Evolutionary conservation across 2,329 filamentous ascomycete species (phyloP).

Genomic region (Beauveria rudraprayagi): DNA sequence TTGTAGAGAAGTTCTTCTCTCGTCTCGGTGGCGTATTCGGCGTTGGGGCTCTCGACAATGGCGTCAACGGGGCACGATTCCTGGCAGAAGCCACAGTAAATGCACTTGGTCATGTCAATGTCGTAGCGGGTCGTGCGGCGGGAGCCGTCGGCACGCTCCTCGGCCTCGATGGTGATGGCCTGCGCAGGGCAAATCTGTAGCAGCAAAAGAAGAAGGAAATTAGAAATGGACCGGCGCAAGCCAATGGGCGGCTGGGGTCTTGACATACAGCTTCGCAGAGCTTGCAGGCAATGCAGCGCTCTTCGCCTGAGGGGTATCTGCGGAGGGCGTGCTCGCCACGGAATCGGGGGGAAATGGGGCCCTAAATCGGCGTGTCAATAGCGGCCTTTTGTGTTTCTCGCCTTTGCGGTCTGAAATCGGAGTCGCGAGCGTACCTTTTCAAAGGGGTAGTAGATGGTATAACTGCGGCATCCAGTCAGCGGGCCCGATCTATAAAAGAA

Average conservation of each 20-base stretch:
- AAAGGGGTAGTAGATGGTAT: slow-evolving; percentile 98
- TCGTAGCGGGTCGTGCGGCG: slow-evolving; percentile 95
- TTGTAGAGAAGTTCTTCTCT: slow-evolving; percentile 96
- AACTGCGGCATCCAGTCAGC: slow-evolving; percentile 44
- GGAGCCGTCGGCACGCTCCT: slow-evolving; percentile 93
- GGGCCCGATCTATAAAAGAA: neutral
- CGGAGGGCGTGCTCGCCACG: slow-evolving; percentile 95
- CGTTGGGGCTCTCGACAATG: slow-evolving; percentile 59
- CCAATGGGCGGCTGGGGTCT: neutral
- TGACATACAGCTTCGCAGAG: slow-evolving; percentile 75
- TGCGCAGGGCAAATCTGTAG: slow-evolving; percentile 81
- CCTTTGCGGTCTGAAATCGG: neutral
- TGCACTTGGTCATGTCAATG: slow-evolving; percentile 99
- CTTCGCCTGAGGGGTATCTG: slow-evolving; percentile 93
- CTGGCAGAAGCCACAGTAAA: slow-evolving; percentile 99
- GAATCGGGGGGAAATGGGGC: slow-evolving; percentile 95
- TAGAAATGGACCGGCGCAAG: neutral
- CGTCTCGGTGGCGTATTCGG: slow-evolving; percentile 56
- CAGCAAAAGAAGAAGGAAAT: neutral
- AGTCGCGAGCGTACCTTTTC: slow-evolving; percentile 59
- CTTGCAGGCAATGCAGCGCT: slow-evolving; percentile 99
- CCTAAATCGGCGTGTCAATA: slow-evolving; percentile 33
- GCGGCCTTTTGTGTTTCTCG: neutral
- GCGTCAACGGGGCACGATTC: slow-evolving; percentile 98
- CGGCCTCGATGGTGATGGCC: slow-evolving; percentile 97